Base-by-base conservation (phyloP, 805 yeast species). In the Spathaspora sp. region DNA sequence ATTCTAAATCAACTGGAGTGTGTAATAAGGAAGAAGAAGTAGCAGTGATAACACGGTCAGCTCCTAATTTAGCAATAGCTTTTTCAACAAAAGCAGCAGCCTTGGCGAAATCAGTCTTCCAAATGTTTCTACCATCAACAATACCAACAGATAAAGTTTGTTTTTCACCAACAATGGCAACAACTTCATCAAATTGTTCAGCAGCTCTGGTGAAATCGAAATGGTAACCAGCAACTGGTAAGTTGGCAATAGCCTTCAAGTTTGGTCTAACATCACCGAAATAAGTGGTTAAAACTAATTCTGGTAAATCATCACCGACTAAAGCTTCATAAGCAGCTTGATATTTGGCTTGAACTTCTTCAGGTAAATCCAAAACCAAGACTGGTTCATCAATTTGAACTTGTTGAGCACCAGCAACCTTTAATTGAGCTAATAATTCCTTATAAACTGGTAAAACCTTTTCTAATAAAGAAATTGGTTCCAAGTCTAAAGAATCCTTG, bases 181-280 rank as follows among this genome's bases (percentile, higher is more conserved):
- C 76, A 64, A 89, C 96, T 52, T 83, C 89, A 53, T 89, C 93
- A 61, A 94, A 84, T 82, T 94, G 99, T 75, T 89, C 96, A 67
- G 98, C 97, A 63, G 83, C 87, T 82, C 97, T 91, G 74, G 85
- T 93, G 65, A 90, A 89, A 80, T 94, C 99, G 70, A 88, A 89
- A 83, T 94, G 99, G 88, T 86, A 82, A 75, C 96, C 97, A 61
- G 92, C 78, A 64, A 94, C 97, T 66, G 97, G 96, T 72, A 94
- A 83, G 62, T 82, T 86, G 80, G 87, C 84, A 77, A 94, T 80
- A 63, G 97, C 92, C 60, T 76, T 78, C 70, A 92, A 78, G 89
- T 94, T 94, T 79, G 98, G 98, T 78, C 91, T 87, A 66, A 89
- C 97, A 68, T 96, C 97, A 81, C 99, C 99, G 73, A 94, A 94